A percentile compares a stretch with the other conserved stretches of the same genome.
Evolutionary conservation across 208 protist species (phyloP).

Genomic region (Trichomonas gallinae): DNA sequence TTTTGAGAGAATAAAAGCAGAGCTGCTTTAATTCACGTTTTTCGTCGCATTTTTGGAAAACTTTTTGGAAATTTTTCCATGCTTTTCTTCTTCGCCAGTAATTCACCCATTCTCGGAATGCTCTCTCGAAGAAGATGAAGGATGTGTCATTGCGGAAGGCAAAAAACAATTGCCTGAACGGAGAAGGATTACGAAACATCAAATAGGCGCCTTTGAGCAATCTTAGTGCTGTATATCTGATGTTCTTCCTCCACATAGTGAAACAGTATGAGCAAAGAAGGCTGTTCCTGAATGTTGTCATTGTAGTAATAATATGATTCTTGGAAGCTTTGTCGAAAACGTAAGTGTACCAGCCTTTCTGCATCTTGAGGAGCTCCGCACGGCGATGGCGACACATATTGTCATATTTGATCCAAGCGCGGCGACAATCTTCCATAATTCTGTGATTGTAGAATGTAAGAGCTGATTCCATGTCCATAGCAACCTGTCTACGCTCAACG

Average conservation of each 20-base stretch:
- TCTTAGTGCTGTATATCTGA: not conserved
- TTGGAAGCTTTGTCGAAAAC: not conserved
- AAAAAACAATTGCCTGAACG: not conserved
- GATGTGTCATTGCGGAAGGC: not conserved
- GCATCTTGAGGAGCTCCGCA: not conserved
- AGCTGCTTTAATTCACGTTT: not conserved
- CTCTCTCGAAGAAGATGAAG: not conserved
- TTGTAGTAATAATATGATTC: not conserved
- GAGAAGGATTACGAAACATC: not conserved
- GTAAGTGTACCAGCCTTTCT: not conserved
- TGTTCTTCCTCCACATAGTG: not conserved
- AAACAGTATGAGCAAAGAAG: not conserved
- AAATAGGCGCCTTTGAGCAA: not conserved
- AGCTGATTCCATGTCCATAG: not conserved
- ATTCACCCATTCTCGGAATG: not conserved
- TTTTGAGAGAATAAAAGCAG: not conserved
- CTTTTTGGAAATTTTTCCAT: not conserved
- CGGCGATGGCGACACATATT: not conserved
- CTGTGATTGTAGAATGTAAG: not conserved
- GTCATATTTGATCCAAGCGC: not conserved
- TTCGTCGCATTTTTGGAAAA: not conserved
- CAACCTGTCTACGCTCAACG: not conserved
- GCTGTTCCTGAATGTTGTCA: not conserved
- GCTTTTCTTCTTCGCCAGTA: not conserved
- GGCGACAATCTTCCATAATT: not conserved